Percentiles rank a stretch among this genome's conserved stretches.
phyloP scores from a whole-genome alignment of 2,329 filamentous ascomycete species.

The Cylindrodendrum hubeiense region DNA sequence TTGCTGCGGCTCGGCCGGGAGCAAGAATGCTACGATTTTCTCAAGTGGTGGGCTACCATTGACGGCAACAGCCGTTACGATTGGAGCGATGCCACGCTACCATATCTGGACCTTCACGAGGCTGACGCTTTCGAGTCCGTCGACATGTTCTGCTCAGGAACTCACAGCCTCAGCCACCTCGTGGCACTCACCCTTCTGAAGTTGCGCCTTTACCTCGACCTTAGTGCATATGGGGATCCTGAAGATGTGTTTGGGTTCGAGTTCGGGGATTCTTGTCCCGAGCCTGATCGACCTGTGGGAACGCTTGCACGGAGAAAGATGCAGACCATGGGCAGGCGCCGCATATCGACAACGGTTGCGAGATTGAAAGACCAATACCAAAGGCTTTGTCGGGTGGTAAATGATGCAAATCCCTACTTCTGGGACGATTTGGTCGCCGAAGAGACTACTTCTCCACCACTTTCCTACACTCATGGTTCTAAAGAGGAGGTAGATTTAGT shows the following conservation, averaged over 20 bases:
- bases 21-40: slow-evolving; percentile 42
- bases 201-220: slow-evolving; percentile 20
- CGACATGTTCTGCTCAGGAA: slow-evolving; percentile 5
- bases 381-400: slow-evolving; percentile 6
- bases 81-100: not conserved
- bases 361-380: slow-evolving; percentile 9
- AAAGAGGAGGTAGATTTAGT: slow-evolving; percentile 20
- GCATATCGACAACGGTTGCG: not conserved
- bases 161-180: slow-evolving; percentile 15
- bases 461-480: not conserved
- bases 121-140: slow-evolving; percentile 1
- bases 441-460: slow-evolving; percentile 1
- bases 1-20: slow-evolving; percentile 48
- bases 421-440: slow-evolving; percentile 14
- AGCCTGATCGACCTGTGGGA: slow-evolving; percentile 8
- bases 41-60: slow-evolving; percentile 5
- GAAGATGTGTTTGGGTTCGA: not conserved
- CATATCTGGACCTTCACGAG: not conserved
- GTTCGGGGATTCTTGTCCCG: not conserved
- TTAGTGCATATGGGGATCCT: not conserved
- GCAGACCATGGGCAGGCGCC: not conserved
- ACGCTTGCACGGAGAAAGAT: slow-evolving; percentile 2
- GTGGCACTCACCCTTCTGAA: slow-evolving; percentile 29
- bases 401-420: slow-evolving; percentile 16
- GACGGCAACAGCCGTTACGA: not conserved